A percentile compares a stretch with the other conserved stretches of the same genome.
These are phyloP conservation scores for Parastagonospora avenae DNA, from an alignment of 2,329 filamentous ascomycete genomes.

Conservation along the genomic window DNA sequence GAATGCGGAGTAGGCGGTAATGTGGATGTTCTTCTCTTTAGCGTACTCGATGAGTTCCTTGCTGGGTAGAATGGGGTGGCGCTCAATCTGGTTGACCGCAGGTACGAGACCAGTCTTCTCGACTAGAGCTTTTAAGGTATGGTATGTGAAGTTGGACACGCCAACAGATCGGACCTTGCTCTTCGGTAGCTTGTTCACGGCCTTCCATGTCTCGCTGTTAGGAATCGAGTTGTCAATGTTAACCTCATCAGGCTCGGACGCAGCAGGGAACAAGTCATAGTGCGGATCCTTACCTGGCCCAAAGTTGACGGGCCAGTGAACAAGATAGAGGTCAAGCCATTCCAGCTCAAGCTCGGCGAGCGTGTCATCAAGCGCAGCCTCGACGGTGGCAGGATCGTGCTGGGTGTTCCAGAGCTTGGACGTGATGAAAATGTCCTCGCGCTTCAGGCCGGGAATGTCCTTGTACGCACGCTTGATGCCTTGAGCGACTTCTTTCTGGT, in stretches of 20 bases:
- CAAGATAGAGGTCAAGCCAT: slow-evolving; percentile 88
- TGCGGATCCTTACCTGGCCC: slow-evolving; percentile 57
- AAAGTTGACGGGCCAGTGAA: slow-evolving; percentile 86
- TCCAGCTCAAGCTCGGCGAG: slow-evolving; percentile 79
- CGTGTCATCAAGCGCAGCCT: slow-evolving; percentile 73
- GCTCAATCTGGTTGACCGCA: slow-evolving; percentile 39
- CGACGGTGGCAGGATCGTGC: slow-evolving; percentile 73
- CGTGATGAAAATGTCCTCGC: slow-evolving; percentile 55
- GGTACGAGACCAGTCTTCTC: slow-evolving; percentile 49
- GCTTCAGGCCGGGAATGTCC: slow-evolving; percentile 33
- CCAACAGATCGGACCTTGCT: slow-evolving; percentile 42
- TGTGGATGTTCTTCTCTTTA: slow-evolving; percentile 41
- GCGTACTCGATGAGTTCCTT: slow-evolving; percentile 35
- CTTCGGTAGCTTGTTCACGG: slow-evolving; percentile 48
- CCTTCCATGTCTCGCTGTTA: slow-evolving; percentile 42
- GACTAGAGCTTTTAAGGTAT: slow-evolving; percentile 59
- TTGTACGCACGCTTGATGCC: slow-evolving; percentile 38
- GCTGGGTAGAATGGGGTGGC: slow-evolving; percentile 36
- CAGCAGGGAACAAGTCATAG: slow-evolving; percentile 33
- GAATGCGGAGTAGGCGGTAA: slow-evolving; percentile 51
- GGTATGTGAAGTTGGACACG: slow-evolving; percentile 39
- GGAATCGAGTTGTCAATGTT: slow-evolving; percentile 37
- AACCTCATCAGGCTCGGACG: slow-evolving; percentile 61
- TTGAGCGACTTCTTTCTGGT: slow-evolving; percentile 38
- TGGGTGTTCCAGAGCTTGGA: slow-evolving; percentile 93